A percentile compares a stretch with the other conserved stretches of the same genome.
These are phyloP conservation scores for Medicago ruthenica DNA, from an alignment of 306 rosid species.

Conservation along the genomic window DNA sequence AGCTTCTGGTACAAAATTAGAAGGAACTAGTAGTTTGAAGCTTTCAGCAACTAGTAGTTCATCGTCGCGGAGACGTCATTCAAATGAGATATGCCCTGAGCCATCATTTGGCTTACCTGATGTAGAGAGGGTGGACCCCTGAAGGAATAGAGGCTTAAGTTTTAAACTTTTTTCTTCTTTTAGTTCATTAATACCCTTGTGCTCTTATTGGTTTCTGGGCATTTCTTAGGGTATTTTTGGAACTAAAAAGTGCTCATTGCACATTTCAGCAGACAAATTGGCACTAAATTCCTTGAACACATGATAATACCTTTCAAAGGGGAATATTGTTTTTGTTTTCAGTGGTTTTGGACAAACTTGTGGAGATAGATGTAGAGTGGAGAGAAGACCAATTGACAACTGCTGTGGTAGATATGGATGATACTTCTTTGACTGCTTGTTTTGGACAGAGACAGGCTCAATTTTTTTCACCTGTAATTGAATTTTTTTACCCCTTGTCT, in stretches of 20 bases:
- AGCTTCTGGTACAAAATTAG: conserved; percentile 55
- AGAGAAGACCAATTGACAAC: conserved; percentile 48
- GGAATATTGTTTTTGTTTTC: conserved; percentile 40
- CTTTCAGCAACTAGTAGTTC: conserved; percentile 73
- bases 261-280: conserved; percentile 45
- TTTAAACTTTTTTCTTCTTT: conserved; percentile 49
- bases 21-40: conserved; percentile 71
- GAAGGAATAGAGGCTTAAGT: conserved; percentile 50
- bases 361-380: conserved; percentile 40
- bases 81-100: conserved; percentile 82
- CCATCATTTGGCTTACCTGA: conserved; percentile 69
- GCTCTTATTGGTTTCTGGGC: conserved; percentile 8
- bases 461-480: conserved; percentile 66
- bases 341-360: conserved; percentile 43
- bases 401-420: conserved; percentile 60
- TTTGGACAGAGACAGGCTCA: conserved; percentile 58
- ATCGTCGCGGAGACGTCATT: conserved; percentile 68
- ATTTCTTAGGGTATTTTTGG: conserved; percentile 42
- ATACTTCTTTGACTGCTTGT: conserved; percentile 60
- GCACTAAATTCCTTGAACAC: conserved; percentile 36
- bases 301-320: conserved; percentile 13
- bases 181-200: conserved; percentile 44
- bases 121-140: conserved; percentile 60
- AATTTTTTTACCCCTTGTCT: conserved; percentile 39
- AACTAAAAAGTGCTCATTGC: conserved; percentile 44